Evolutionary conservation across 2,329 filamentous ascomycete genomes (phyloP).

Genomic region (Apiospora pterosperma): DNA sequence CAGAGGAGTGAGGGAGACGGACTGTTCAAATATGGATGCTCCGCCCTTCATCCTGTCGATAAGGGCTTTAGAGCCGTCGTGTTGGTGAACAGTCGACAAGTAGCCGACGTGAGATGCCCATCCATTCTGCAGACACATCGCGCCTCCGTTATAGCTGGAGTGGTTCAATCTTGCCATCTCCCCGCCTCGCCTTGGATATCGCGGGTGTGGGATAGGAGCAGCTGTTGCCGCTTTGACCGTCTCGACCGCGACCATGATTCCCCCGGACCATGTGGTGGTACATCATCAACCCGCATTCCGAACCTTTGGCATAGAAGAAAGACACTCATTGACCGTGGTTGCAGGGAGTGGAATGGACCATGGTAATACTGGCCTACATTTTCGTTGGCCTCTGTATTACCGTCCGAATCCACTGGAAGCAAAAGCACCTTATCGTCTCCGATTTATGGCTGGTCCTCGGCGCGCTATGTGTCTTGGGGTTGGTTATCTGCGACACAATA

Average conservation of each 20-base stretch:
- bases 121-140: neutral
- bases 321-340: neutral
- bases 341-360: constrained; percentile 9
- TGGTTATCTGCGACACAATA: constrained; percentile 12
- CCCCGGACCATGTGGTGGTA: neutral
- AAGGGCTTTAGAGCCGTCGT: neutral
- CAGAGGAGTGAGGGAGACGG: neutral
- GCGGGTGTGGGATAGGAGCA: neutral
- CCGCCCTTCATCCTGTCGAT: neutral
- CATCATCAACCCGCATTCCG: neutral
- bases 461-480: constrained; percentile 4
- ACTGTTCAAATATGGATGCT: neutral
- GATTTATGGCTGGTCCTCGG: constrained; percentile 9
- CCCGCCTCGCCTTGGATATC: neutral
- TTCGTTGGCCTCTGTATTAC: constrained; percentile 9
- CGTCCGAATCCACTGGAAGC: constrained; percentile 8
- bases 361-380: constrained; percentile 6
- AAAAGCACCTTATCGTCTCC: constrained; percentile 8
- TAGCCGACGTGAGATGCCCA: neutral
- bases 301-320: neutral
- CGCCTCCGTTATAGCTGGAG: neutral
- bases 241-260: neutral
- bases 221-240: neutral
- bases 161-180: neutral
- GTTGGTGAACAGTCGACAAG: neutral